Percentiles rank a stretch among this genome's conserved stretches.
phyloP scores from a whole-genome alignment of 148 eudicot genomes.

The Bassia scoparia region DNA sequence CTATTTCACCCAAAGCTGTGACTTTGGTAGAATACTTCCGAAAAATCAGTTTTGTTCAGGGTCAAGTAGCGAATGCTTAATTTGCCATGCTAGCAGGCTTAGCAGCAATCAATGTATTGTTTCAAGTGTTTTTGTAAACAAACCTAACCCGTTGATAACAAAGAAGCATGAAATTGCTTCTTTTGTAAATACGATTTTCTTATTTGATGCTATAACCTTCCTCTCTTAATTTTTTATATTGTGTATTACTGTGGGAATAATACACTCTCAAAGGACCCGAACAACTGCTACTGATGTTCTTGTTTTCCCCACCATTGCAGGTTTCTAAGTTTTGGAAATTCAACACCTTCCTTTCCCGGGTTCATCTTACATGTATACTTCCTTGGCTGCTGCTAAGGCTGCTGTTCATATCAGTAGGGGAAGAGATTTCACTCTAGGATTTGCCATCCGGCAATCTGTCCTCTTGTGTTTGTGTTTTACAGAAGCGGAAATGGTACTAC shows the following conservation, averaged over 20 bases:
- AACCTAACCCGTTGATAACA: not conserved
- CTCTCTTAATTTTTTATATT: too few species aligned
- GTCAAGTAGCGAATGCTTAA: too few species aligned
- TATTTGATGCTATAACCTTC: not conserved
- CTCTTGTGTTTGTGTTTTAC: constrained; percentile 78
- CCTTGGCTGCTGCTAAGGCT: constrained; percentile 91
- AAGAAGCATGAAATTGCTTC: not conserved
- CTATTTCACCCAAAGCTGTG: too few species aligned
- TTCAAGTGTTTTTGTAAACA: too few species aligned
- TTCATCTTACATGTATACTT: constrained; percentile 92
- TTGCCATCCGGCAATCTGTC: constrained; percentile 82
- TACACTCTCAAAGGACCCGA: too few species aligned
- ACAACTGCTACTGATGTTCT: not conserved
- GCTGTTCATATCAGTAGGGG: constrained; percentile 93
- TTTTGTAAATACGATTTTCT: not conserved
- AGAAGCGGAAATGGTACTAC: constrained; percentile 95
- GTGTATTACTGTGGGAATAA: too few species aligned
- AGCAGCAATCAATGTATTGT: too few species aligned
- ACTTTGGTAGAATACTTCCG: too few species aligned
- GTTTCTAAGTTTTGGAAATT: constrained; percentile 85
- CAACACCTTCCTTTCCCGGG: constrained; percentile 95
- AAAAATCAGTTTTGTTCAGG: too few species aligned
- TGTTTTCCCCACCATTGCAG: constrained; percentile 40
- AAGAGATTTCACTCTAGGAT: constrained; percentile 89
- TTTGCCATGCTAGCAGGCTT: too few species aligned